Conservation (phyloP, 345 rosid genomes). For the Dimocarpus longan region DNA sequence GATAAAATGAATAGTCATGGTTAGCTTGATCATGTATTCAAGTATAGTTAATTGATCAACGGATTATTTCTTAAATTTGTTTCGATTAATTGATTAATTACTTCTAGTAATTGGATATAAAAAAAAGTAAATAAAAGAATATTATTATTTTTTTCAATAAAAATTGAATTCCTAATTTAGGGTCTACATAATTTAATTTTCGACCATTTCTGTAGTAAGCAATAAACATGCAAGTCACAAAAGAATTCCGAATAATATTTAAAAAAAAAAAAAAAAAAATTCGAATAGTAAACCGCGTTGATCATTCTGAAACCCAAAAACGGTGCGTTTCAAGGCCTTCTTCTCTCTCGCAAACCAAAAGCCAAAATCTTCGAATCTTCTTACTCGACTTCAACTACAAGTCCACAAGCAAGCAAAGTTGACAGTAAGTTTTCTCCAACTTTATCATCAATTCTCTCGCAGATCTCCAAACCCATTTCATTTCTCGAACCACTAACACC, state of each 20-base stretch:
- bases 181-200: too few relatives aligned
- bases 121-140: too few relatives aligned
- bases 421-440: neutral
- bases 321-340: neutral
- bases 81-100: too few relatives aligned
- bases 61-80: constrained; percentile 39
- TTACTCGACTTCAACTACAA: neutral
- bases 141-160: too few relatives aligned
- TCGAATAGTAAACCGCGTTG: too few relatives aligned
- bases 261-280: too few relatives aligned
- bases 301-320: neutral
- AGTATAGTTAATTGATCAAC: constrained; percentile 63
- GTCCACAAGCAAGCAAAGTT: neutral
- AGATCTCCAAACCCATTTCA: neutral
- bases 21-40: constrained; percentile 64
- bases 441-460: neutral
- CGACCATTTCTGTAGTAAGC: too few relatives aligned
- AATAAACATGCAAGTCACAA: too few relatives aligned
- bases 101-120: too few relatives aligned
- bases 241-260: too few relatives aligned
- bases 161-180: too few relatives aligned
- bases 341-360: neutral
- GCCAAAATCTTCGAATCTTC: neutral
- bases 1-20: constrained; percentile 60
- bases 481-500: neutral